phyloP scores from a whole-genome alignment of 2,329 filamentous ascomycete species.

The Cladosporium sp. region DNA sequence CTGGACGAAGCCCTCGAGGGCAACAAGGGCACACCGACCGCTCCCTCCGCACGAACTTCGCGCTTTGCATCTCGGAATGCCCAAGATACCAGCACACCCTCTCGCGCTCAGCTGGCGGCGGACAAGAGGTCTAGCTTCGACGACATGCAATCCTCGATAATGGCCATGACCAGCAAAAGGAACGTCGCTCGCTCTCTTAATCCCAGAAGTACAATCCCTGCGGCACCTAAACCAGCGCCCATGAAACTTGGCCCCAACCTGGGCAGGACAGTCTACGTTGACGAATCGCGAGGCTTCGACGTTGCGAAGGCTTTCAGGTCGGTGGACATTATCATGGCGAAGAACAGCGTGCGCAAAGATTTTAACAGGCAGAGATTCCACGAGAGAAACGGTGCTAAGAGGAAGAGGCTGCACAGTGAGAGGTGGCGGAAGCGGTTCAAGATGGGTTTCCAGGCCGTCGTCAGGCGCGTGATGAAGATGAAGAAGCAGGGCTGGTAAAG shows the following conservation, averaged over 20 bases:
- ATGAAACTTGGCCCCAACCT: conserved; percentile 34
- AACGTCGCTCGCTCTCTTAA: conserved; percentile 13
- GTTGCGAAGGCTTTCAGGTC: conserved; percentile 42
- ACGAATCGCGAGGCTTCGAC: conserved; percentile 34
- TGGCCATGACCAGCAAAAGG: not conserved
- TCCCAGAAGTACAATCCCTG: conserved; percentile 6
- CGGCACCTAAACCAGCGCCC: conserved; percentile 15
- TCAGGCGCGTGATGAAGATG: conserved; percentile 61
- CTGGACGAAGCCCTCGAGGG: conserved; percentile 27
- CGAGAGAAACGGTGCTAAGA: conserved; percentile 68
- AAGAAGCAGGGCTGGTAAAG: conserved; percentile 70
- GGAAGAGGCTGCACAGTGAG: conserved; percentile 65
- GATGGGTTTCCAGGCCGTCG: conserved; percentile 58
- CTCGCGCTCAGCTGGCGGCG: conserved; percentile 11
- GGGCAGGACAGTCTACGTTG: conserved; percentile 36
- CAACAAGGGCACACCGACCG: conserved; percentile 22
- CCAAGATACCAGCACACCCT: conserved; percentile 19
- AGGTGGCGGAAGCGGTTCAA: conserved; percentile 66
- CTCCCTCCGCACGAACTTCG: conserved; percentile 21
- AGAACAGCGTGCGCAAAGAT: conserved; percentile 56
- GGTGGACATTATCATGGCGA: conserved; percentile 38
- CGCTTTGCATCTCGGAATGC: conserved; percentile 22
- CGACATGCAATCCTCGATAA: not conserved
- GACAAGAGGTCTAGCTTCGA: conserved; percentile 14
- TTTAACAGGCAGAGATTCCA: conserved; percentile 59